Percentiles rank a stretch among this genome's conserved stretches.
These are phyloP conservation scores for Davidsoniella neocaledoniae DNA, from an alignment of 2,329 filamentous ascomycete genomes.

Conservation along the genomic window DNA sequence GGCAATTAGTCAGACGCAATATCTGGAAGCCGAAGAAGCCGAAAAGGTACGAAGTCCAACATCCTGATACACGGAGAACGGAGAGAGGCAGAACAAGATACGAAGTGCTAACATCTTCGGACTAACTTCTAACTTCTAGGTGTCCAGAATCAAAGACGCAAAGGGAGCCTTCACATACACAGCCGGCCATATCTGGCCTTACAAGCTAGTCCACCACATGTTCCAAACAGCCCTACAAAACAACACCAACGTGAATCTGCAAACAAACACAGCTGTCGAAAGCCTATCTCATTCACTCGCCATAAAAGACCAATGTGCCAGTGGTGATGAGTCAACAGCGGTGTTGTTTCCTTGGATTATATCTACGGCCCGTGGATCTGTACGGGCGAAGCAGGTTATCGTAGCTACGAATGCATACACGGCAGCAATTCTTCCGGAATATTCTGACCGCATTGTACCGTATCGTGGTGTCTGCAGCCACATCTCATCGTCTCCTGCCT, in stretches of 20 bases:
- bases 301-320: no score
- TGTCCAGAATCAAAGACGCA: constrained; percentile 22
- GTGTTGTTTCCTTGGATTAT: constrained; percentile 11
- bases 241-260: constrained; percentile 13
- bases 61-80: not conserved
- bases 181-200: constrained; percentile 15
- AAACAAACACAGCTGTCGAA: constrained; percentile 15
- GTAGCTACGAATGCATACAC: constrained; percentile 18
- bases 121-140: constrained; percentile 11
- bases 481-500: constrained; percentile 4
- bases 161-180: constrained; percentile 20
- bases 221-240: constrained; percentile 7
- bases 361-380: constrained; percentile 14
- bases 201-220: constrained; percentile 15
- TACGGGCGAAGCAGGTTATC: constrained; percentile 14
- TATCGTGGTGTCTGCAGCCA: constrained; percentile 13
- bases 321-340: no score
- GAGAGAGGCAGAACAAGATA: not conserved
- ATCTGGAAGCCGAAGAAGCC: constrained; percentile 1
- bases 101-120: not conserved
- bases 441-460: constrained; percentile 11
- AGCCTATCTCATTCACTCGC: constrained; percentile 6
- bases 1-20: constrained; percentile 15
- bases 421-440: constrained; percentile 15
- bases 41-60: not conserved